Conservation (phyloP, 2,329 filamentous ascomycete genomes). For the Pseudocercospora pini-densiflorae region DNA sequence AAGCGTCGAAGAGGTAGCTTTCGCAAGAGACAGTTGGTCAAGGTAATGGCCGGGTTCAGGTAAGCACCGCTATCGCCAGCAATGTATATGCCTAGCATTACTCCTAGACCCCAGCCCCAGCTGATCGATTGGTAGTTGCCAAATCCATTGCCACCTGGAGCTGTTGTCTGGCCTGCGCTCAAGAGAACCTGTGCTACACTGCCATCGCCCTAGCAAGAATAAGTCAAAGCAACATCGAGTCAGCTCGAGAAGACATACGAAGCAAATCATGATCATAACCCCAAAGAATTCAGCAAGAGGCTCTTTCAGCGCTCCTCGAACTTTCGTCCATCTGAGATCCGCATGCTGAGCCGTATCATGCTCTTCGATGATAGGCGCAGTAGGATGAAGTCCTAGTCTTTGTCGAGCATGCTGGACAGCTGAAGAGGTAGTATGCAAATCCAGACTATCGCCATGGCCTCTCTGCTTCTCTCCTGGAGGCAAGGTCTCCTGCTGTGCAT, state of each 20-base stretch:
- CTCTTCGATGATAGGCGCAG: conserved; percentile 48
- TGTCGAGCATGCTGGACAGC: conserved; percentile 16
- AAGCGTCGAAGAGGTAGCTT: conserved; percentile 71
- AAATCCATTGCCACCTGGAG: conserved; percentile 49
- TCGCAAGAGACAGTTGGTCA: conserved; percentile 71
- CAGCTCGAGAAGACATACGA: conserved; percentile 28
- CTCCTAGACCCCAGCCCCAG: conserved; percentile 61
- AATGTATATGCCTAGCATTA: conserved; percentile 64
- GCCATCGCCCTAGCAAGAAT: conserved; percentile 41
- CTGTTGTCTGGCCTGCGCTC: conserved; percentile 42
- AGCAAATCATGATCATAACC: conserved; percentile 48
- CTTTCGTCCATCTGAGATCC: conserved; percentile 44
- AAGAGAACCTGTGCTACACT: conserved; percentile 50
- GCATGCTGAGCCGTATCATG: conserved; percentile 44
- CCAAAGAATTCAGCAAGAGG: conserved; percentile 53
- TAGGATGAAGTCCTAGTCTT: conserved; percentile 44
- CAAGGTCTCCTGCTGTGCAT: conserved; percentile 15
- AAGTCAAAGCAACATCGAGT: neutral
- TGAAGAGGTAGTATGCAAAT: conserved; percentile 11
- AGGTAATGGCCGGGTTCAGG: conserved; percentile 69
- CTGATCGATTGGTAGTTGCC: conserved; percentile 49
- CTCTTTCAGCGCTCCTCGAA: conserved; percentile 44
- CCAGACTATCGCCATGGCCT: conserved; percentile 4
- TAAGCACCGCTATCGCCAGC: conserved; percentile 40
- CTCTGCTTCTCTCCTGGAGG: conserved; percentile 17